Percentiles rank a stretch among this genome's conserved stretches.
These are phyloP conservation scores for Penicillium freii DNA, from an alignment of 2,329 filamentous ascomycete genomes.

Conservation along the genomic window DNA sequence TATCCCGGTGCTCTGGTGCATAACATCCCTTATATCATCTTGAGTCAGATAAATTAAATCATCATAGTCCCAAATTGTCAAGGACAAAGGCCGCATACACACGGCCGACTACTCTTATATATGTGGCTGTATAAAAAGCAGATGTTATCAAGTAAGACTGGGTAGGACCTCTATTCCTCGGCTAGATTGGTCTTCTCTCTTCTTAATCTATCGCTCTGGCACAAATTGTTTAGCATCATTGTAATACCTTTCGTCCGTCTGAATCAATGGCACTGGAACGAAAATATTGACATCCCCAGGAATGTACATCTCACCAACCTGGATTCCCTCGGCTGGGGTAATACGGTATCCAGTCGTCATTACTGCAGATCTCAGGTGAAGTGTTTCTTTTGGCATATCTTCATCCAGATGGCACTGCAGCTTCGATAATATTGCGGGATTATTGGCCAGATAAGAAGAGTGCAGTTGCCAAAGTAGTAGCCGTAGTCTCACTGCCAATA, in stretches of 20 bases:
- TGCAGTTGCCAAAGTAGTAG: conserved; percentile 2
- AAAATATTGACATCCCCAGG: conserved; percentile 16
- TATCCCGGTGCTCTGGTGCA: not conserved
- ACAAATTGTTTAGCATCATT: conserved; percentile 26
- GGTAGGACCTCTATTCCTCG: too few relatives aligned
- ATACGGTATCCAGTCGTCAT: conserved; percentile 32
- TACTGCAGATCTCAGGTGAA: conserved; percentile 37
- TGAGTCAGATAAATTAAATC: not conserved
- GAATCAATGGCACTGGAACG: conserved; percentile 25
- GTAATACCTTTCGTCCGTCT: conserved; percentile 26
- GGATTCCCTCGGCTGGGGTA: conserved; percentile 31
- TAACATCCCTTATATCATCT: not conserved
- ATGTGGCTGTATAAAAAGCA: not conserved
- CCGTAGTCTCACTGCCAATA: conserved; percentile 14
- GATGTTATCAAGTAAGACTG: not conserved
- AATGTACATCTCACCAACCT: conserved; percentile 17
- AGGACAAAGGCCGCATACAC: not conserved
- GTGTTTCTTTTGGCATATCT: conserved; percentile 13
- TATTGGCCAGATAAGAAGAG: conserved; percentile 7
- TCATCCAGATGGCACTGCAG: conserved; percentile 8
- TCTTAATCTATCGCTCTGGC: conserved; percentile 32
- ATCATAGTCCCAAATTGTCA: not conserved
- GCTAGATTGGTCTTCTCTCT: conserved; percentile 4
- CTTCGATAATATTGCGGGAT: not conserved
- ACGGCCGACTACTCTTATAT: not conserved